Percentiles rank a stretch among this genome's conserved stretches.
These are phyloP conservation scores for Daldinia childiae DNA, from an alignment of 495 filamentous ascomycete species.

Conservation along the genomic window DNA sequence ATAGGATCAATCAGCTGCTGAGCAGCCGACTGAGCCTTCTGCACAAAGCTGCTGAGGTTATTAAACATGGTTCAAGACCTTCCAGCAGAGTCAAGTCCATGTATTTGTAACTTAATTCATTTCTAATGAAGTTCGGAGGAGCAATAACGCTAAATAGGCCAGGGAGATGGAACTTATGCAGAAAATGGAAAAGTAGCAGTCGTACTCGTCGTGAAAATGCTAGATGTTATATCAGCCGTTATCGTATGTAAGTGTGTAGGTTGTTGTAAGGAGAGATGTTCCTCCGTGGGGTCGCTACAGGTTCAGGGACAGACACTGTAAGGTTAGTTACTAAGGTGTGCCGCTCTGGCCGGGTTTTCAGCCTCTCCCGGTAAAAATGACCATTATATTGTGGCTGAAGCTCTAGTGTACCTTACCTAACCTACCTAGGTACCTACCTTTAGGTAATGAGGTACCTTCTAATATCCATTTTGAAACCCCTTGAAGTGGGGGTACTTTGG, in stretches of 20 bases:
- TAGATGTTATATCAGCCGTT: constrained; percentile 15
- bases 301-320: constrained; percentile 8
- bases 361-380: constrained; percentile 15
- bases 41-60: constrained; percentile 85
- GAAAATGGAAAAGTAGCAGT: background rate
- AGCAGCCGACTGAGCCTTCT: constrained; percentile 75
- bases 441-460: no score
- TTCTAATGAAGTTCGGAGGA: constrained; percentile 21
- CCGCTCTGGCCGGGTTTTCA: constrained; percentile 29
- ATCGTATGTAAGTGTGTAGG: constrained; percentile 8
- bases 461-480: background rate
- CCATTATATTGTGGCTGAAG: constrained; percentile 34
- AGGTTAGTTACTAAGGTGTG: constrained; percentile 4
- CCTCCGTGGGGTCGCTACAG: constrained; percentile 25
- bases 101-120: constrained; percentile 45
- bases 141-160: constrained; percentile 6
- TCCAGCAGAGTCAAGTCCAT: constrained; percentile 43
- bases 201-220: constrained; percentile 2
- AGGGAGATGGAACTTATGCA: background rate
- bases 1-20: constrained; percentile 90
- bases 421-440: no score
- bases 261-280: constrained; percentile 11
- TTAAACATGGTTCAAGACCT: constrained; percentile 67
- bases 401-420: no score
- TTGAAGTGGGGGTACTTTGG: background rate